Conservation (phyloP, 129 eudicot genomes). For the Silybum marianum region DNA sequence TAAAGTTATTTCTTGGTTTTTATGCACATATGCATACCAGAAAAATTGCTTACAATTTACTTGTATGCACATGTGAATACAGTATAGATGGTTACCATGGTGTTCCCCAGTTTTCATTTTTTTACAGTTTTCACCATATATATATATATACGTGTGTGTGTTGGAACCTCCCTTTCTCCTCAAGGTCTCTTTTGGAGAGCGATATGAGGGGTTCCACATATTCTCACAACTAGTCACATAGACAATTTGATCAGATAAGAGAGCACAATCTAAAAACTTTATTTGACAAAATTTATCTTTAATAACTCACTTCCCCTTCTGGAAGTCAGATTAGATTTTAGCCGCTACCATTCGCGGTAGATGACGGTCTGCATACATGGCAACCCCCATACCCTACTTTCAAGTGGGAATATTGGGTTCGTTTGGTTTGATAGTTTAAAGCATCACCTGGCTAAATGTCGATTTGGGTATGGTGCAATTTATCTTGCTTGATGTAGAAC, state of each 20-base stretch:
- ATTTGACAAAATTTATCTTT: background rate
- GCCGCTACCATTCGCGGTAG: background rate
- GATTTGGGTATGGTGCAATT: conserved; percentile 38
- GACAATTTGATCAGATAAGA: background rate
- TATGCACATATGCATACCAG: too few relatives aligned
- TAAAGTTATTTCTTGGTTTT: too few relatives aligned
- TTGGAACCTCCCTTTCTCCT: too few relatives aligned
- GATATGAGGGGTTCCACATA: too few relatives aligned
- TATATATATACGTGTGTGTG: too few relatives aligned
- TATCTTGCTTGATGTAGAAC: conserved; percentile 32
- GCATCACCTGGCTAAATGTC: conserved; percentile 62
- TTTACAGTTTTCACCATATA: too few relatives aligned
- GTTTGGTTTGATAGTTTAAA: background rate
- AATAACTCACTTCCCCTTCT: background rate
- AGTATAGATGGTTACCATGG: too few relatives aligned
- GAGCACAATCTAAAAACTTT: background rate
- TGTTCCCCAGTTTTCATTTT: too few relatives aligned
- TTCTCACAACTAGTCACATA: background rate
- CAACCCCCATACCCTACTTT: background rate
- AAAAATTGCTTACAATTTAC: too few relatives aligned
- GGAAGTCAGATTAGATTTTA: background rate
- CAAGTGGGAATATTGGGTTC: background rate
- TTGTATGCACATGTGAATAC: too few relatives aligned
- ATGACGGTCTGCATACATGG: background rate
- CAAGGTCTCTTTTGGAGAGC: too few relatives aligned